Base-by-base conservation (phyloP, 1,139 yeast genomes). In the Trichomonascaceae sp. region DNA sequence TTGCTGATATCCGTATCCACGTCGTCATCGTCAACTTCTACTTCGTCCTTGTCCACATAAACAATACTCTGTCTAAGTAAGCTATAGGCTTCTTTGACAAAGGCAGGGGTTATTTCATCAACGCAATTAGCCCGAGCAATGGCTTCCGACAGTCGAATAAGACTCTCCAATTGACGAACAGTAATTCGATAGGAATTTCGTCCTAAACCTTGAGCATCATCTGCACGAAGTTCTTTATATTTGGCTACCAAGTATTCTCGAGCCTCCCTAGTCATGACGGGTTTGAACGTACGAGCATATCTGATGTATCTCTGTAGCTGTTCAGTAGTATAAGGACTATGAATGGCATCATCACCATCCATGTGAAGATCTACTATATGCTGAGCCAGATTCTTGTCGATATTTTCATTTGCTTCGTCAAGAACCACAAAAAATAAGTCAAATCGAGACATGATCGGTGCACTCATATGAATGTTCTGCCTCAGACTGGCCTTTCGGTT, bases 371-470 rank as follows among this genome's bases (percentile, higher is more conserved):
- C 90, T 45, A 93, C 97, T 66, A 95, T 93, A 68, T 93, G 99
- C 38, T 85, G 79, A 0, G 99, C 97, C 61, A 93, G 76, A 63
- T 87, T 89, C 1, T 95, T 85, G 68, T 93, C 99, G 50, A 91
- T 80, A 62, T 84, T 80, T 66, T 89, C 97, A 66, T 93, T 93
- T 67, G 97, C 88, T 66, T 95, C 99, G 72, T 93, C 99, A 61
- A 93, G 76, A 53, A 93, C 86, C 39, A 93, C 98, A 67, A 95
- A 93, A 69, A 95, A 95, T 61, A 95, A 74, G 72, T 93, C 99
- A 68, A 93, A 93, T 74, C 99, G 85, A 38, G 98, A 91, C 97
- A 93, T 93, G 69, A 93, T 93, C 1, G 99, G 99, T 1, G 98
- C 98, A n/a, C 97, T 88, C 97, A 93, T 90, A 66, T 87, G 85